phyloP scores from a whole-genome alignment of 2,329 filamentous ascomycete species.

The Botrytis tulipae region DNA sequence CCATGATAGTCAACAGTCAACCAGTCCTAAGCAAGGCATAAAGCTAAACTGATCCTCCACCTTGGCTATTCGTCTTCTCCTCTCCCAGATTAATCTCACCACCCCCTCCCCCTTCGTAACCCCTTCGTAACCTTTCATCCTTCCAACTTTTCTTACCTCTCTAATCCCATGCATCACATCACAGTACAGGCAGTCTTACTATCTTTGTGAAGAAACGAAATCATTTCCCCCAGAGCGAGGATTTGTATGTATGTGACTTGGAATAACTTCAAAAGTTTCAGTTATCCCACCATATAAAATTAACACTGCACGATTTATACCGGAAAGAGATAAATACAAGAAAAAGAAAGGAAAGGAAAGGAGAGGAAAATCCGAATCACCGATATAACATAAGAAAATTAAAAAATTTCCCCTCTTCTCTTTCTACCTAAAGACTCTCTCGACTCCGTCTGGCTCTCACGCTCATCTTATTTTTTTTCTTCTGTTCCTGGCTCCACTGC shows the following conservation, averaged over 20 bases:
- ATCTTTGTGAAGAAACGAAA: background rate
- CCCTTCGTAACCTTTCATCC: background rate
- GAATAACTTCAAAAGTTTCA: background rate
- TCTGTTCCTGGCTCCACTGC: constrained; percentile 17
- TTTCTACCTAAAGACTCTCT: background rate
- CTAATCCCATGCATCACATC: background rate
- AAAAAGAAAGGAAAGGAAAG: background rate
- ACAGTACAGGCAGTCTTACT: background rate
- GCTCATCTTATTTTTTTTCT: background rate
- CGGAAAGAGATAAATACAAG: background rate
- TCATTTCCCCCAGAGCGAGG: background rate
- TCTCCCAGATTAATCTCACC: background rate
- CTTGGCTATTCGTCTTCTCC: background rate
- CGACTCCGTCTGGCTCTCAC: background rate
- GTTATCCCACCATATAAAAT: background rate
- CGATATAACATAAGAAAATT: background rate
- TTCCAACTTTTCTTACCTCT: constrained; percentile 1
- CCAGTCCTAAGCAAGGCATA: constrained; percentile 3
- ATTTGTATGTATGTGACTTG: background rate
- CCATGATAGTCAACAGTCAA: background rate
- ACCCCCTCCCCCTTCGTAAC: background rate
- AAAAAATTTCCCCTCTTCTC: background rate
- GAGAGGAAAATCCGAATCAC: constrained; percentile 5
- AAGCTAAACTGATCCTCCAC: constrained; percentile 6
- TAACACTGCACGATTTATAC: background rate